A percentile compares a stretch with the other conserved stretches of the same genome.
These are phyloP conservation scores for Pyrenophora teres DNA, from an alignment of 2,329 filamentous ascomycete species.

Conservation along the genomic window DNA sequence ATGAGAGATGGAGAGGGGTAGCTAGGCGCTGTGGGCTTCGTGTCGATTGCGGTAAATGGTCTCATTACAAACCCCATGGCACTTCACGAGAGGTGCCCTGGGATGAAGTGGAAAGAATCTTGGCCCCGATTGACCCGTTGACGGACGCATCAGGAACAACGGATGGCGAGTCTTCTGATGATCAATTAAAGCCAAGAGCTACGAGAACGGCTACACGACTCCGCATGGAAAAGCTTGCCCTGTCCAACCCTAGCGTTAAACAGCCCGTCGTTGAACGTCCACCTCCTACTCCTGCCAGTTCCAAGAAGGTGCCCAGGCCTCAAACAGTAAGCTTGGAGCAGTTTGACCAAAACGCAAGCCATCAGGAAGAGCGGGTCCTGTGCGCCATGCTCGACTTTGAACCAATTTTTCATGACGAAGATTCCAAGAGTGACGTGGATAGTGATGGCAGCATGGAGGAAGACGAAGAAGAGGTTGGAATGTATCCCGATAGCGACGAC, in stretches of 20 bases:
- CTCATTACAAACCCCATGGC: conserved; percentile 3
- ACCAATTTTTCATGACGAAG: conserved; percentile 16
- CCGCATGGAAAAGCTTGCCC: conserved; percentile 20
- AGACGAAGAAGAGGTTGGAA: conserved; percentile 33
- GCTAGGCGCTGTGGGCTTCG: conserved; percentile 59
- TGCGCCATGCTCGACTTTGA: conserved; percentile 50
- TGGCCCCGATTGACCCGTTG: conserved; percentile 16
- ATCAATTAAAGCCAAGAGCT: conserved; percentile 26
- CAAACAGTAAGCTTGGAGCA: conserved; percentile 37
- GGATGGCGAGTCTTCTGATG: conserved; percentile 30
- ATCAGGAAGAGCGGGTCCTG: conserved; percentile 53
- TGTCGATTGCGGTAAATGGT: conserved; percentile 47
- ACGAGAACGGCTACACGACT: conserved; percentile 36
- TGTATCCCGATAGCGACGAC: conserved; percentile 42
- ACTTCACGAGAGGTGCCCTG: conserved; percentile 50
- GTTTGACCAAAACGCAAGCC: conserved; percentile 54
- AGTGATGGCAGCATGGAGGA: conserved; percentile 6
- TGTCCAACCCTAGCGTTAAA: conserved; percentile 16
- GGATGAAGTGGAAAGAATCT: conserved; percentile 46
- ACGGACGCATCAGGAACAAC: conserved; percentile 34
- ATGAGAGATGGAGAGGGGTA: conserved; percentile 57
- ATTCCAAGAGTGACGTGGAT: conserved; percentile 34
- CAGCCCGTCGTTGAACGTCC: neutral
- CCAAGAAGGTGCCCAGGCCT: neutral
- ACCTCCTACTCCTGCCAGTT: neutral